These are phyloP conservation scores for Sporobolomyces roseus DNA, from an alignment of 768 basidiomycete species.

Conservation along the genomic window DNA sequence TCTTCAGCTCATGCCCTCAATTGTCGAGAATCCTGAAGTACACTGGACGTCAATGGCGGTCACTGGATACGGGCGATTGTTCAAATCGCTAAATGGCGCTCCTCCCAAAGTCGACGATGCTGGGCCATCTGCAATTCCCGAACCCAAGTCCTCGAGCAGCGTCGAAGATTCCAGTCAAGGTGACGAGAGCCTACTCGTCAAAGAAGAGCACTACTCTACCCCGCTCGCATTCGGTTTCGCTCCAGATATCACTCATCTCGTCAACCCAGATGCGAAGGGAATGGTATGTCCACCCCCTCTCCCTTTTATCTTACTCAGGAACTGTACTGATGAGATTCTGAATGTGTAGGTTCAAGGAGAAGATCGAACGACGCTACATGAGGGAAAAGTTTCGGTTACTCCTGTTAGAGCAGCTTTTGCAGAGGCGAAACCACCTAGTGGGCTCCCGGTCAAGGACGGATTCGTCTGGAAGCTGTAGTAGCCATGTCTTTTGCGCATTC, in stretches of 20 bases:
- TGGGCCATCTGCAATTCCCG: conserved; percentile 26
- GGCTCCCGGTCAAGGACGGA: not conserved
- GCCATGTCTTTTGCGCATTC: not conserved
- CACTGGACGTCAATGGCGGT: conserved; percentile 50
- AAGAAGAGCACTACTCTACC: conserved; percentile 19
- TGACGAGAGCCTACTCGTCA: not conserved
- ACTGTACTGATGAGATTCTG: not conserved
- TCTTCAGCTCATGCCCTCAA: conserved; percentile 47
- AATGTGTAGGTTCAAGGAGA: not conserved
- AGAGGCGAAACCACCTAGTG: conserved; percentile 1
- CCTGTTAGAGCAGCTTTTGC: conserved; percentile 7
- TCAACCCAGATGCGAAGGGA: conserved; percentile 39
- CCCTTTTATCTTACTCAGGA: not conserved
- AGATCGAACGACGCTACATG: conserved; percentile 7
- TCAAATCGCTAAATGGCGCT: conserved; percentile 42
- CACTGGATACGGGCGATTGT: conserved; percentile 49
- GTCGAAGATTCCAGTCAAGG: not conserved
- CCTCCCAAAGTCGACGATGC: not conserved
- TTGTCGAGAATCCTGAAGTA: conserved; percentile 43
- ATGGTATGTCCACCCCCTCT: not conserved
- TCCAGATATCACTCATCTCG: conserved; percentile 47
- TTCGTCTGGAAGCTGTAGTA: conserved; percentile 7
- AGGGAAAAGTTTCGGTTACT: not conserved
- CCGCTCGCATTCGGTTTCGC: conserved; percentile 48
- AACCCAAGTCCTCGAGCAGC: not conserved